Conservation (phyloP, 1,284 basidiomycete species). For the Microbotryum violaceum region DNA sequence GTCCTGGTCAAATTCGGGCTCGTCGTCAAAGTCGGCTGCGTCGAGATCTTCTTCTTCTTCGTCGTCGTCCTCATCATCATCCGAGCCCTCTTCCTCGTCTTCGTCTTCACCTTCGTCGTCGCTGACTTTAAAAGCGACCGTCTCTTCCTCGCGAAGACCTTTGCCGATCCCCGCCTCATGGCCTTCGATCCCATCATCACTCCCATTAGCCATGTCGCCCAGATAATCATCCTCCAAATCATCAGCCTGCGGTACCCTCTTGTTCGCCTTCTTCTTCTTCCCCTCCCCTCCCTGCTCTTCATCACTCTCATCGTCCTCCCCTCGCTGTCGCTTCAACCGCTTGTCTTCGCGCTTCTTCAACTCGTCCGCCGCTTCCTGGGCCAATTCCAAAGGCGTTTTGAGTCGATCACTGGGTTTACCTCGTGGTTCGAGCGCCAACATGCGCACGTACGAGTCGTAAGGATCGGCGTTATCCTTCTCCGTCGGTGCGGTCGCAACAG, state of each 20-base stretch:
- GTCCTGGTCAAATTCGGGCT: constrained; percentile 14
- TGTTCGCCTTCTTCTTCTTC: constrained; percentile 41
- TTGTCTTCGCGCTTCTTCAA: constrained; percentile 78
- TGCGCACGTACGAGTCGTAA: constrained; percentile 87
- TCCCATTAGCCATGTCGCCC: constrained; percentile 36
- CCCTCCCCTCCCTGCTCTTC: constrained; percentile 50
- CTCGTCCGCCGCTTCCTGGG: constrained; percentile 76
- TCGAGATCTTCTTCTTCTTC: constrained; percentile 38
- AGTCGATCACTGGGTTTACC: constrained; percentile 92
- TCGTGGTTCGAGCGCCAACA: constrained; percentile 85
- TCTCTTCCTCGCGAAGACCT: constrained; percentile 7
- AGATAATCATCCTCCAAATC: constrained; percentile 88
- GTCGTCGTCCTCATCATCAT: constrained; percentile 36
- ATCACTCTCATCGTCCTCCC: constrained; percentile 51
- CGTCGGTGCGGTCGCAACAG: not conserved
- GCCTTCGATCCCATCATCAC: constrained; percentile 28
- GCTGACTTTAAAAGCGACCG: not conserved
- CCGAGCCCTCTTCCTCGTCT: constrained; percentile 13
- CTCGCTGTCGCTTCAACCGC: constrained; percentile 77
- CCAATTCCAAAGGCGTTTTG: constrained; percentile 92
- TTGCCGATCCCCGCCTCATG: constrained; percentile 27
- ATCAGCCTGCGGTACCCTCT: constrained; percentile 56
- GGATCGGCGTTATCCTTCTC: constrained; percentile 30
- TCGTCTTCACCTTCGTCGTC: constrained; percentile 9
- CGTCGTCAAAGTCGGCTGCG: constrained; percentile 38